Evolutionary conservation across 805 yeast species (phyloP).

Genomic region (Cyberlindnera euphorbiae): DNA sequence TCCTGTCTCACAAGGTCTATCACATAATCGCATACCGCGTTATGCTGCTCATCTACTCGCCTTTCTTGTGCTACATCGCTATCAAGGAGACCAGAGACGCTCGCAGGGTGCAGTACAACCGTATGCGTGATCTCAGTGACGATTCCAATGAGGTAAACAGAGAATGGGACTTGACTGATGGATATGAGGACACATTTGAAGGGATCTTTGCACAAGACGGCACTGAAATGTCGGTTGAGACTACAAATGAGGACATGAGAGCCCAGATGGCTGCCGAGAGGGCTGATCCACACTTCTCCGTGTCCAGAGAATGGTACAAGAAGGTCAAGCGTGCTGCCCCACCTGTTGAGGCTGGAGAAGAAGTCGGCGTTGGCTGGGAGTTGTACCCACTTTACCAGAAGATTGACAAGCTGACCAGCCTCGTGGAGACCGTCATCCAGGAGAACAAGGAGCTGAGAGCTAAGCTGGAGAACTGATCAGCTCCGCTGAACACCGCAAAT

Average conservation of each 20-base stretch:
- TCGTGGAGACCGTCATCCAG: constrained; percentile 18
- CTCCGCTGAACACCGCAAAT: too few species aligned
- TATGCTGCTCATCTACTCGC: constrained; percentile 65
- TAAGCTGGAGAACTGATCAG: neutral
- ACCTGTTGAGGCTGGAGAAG: constrained; percentile 52
- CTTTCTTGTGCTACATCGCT: constrained; percentile 57
- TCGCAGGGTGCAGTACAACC: constrained; percentile 64
- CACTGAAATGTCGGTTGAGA: constrained; percentile 23
- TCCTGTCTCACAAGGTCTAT: constrained; percentile 31
- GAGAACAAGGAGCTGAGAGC: constrained; percentile 17
- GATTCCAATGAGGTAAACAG: constrained; percentile 76
- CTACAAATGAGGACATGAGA: constrained; percentile 36
- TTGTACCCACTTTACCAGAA: constrained; percentile 48
- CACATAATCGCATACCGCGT: constrained; percentile 46
- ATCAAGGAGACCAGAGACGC: constrained; percentile 63
- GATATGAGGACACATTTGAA: constrained; percentile 41
- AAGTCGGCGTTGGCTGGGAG: constrained; percentile 61
- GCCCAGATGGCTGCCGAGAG: constrained; percentile 59
- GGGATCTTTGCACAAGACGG: constrained; percentile 27
- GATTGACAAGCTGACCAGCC: constrained; percentile 33
- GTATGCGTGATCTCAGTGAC: constrained; percentile 58
- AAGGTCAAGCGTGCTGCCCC: constrained; percentile 49
- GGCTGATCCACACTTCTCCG: constrained; percentile 65
- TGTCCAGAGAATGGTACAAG: constrained; percentile 46
- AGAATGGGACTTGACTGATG: constrained; percentile 83